phyloP scores from a whole-genome alignment of 78 protist genomes.

The Pigoraptor vietnamica region DNA sequence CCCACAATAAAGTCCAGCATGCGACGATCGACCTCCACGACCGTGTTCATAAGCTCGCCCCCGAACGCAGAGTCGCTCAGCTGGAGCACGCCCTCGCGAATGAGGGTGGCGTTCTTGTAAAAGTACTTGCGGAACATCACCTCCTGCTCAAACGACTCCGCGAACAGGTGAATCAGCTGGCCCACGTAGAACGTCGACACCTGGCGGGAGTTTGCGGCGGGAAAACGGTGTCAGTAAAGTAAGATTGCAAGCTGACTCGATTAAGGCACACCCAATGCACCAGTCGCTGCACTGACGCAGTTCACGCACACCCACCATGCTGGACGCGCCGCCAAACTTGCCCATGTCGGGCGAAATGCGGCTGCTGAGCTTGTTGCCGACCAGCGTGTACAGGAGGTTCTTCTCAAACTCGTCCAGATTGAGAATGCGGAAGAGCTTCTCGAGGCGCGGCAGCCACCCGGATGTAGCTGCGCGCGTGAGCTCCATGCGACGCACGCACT shows the following conservation, averaged over 20 bases:
- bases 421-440: not conserved
- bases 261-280: too few species aligned
- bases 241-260: too few species aligned
- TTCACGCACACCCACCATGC: not conserved
- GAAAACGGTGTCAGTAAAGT: too few species aligned
- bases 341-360: not conserved
- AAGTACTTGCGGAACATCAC: conserved; percentile 16
- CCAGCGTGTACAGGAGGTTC: conserved; percentile 4
- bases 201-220: too few species aligned
- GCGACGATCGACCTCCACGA: conserved; percentile 42
- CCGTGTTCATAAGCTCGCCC: conserved; percentile 28
- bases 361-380: conserved; percentile 1
- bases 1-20: conserved; percentile 68
- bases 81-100: conserved; percentile 26
- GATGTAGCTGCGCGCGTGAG: conserved; percentile 2
- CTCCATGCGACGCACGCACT: conserved; percentile 2
- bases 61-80: not conserved
- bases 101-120: conserved; percentile 35
- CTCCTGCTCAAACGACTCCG: conserved; percentile 27
- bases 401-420: conserved; percentile 26
- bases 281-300: too few species aligned
- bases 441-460: conserved; percentile 33
- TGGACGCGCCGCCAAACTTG: not conserved
- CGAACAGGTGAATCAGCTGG: not conserved
- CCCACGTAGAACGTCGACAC: too few species aligned